Base-by-base conservation (phyloP, 352 stramenopile species). In the Globisporangium echinulatum region DNA sequence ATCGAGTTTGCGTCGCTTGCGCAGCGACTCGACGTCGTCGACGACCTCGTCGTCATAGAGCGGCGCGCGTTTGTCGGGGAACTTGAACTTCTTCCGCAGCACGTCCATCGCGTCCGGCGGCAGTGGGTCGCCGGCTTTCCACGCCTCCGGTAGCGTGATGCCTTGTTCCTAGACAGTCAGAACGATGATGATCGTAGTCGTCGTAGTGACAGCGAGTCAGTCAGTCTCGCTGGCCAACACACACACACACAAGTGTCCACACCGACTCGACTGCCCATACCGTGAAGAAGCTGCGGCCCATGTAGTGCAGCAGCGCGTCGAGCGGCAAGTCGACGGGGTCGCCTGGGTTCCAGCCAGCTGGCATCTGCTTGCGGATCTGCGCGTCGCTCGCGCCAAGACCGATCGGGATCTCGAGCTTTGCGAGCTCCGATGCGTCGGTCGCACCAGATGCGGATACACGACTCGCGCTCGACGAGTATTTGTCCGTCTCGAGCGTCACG, bases 11-110 rank as follows among this genome's bases (percentile, higher is more conserved):
- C 77, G 77, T 54, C 82, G 86, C 65, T 91, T 91, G 62, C 75
- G 73, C 46, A 87, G 61, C 56, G 61, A 67, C 44, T 87, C 82
- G 4, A 88, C 75, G 46, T 89, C 75, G 53, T 89, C 79, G 42
- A 89, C 79, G 7, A 89, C 74, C 48, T 91, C 82, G 59, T 91
- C 82, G 51, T 88, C 76, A 57, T 90, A 90, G 52, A 90, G 56
- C 7, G 80, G 66, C 11, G 68, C 61, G 7, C 82, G 77, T 69
- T 91, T 89, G 40, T 87, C 79, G 1, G 82, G 77, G 25, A 91
- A 44, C 56, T 89, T 89, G 59, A 93, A 85, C 65, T 90, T 91
- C 60, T 88, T 87, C 36, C 84, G 77, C 49, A 93, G 38, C 6
- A 86, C 72, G 33, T 93, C 84, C 81, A 91, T 90, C 4, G 74